These are phyloP conservation scores for Didymosphaeria variabile DNA, from an alignment of 2,329 filamentous ascomycete genomes.

Conservation along the genomic window DNA sequence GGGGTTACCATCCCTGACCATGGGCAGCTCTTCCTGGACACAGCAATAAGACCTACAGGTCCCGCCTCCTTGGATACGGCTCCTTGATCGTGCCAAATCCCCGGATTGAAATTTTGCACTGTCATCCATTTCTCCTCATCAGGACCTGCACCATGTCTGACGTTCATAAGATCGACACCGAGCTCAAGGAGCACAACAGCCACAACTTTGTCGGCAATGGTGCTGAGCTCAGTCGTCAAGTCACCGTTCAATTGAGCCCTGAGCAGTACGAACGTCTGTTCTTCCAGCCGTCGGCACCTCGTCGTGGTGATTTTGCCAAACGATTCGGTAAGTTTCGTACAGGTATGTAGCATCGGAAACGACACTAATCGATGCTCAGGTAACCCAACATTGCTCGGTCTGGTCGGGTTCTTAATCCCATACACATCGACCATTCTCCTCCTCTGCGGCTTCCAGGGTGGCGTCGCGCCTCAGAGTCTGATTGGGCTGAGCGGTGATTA, in stretches of 20 bases:
- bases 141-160: neutral
- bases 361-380: neutral
- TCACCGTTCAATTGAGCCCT: slow-evolving; percentile 2
- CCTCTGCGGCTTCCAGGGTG: slow-evolving; percentile 1
- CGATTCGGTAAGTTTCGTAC: neutral
- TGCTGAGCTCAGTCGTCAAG: neutral
- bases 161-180: neutral
- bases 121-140: neutral
- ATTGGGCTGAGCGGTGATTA: neutral
- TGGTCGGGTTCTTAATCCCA: neutral
- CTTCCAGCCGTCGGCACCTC: neutral
- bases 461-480: neutral
- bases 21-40: neutral
- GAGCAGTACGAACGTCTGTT: neutral
- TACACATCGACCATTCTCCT: neutral
- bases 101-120: neutral
- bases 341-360: neutral
- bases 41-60: neutral
- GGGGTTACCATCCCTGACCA: neutral
- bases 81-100: neutral
- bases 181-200: neutral
- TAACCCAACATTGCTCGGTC: slow-evolving; percentile 1
- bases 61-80: neutral
- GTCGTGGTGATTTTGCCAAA: neutral
- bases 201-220: neutral